Base-by-base conservation (phyloP, 2,329 filamentous ascomycete species). In the Fusarium veterinarium region DNA sequence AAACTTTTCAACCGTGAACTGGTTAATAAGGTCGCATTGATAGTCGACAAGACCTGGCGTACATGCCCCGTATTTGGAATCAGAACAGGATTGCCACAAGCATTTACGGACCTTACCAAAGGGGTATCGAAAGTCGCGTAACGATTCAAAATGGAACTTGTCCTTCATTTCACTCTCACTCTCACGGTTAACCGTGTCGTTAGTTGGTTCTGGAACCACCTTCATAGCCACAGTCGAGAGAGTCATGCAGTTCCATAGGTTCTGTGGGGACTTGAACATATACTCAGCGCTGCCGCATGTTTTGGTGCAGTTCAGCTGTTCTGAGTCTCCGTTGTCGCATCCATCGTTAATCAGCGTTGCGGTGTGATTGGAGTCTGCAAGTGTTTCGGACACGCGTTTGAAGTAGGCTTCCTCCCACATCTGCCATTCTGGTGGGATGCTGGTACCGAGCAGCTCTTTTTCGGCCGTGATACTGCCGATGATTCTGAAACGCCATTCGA, bases 321-420 rank as follows among this genome's bases (percentile, higher is more conserved):
- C n/a, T 0, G 0, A 5, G 0, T 42, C 40, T 23, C 40, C 40
- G 7, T 42, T 42, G 5, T 42, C 3, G 40, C 40, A 42, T 0
- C 40, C 40, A 14, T 42, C 40, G 17, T n/a, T 14, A n/a, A 42
- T 42, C 1, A 42, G n/a, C n/a, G 17, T 42, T 42, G n/a, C n/a
- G 0, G 40, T 42, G 2, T 42, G n/a, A 7, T 4, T 42, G 5
- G n/a, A n/a, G n/a, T 42, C 40, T 8, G 9, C n/a, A 4, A 23
- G 40, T n/a, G 40, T 42, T 1, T 42, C 40, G 1, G 40, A 42
- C 0, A 42, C 40, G 14, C 40, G 40, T 23, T 42, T 23, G 6
- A 42, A 23, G 17, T 23, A 42, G n/a, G 40, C n/a, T 9, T 42
- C 40, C 1, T 23, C 40, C 40, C n/a, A 42, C 40, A 42, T 42